A percentile compares a stretch with the other conserved stretches of the same genome.
phyloP scores from a whole-genome alignment of 2,329 filamentous ascomycete species.

The Epichloe aotearoae region DNA sequence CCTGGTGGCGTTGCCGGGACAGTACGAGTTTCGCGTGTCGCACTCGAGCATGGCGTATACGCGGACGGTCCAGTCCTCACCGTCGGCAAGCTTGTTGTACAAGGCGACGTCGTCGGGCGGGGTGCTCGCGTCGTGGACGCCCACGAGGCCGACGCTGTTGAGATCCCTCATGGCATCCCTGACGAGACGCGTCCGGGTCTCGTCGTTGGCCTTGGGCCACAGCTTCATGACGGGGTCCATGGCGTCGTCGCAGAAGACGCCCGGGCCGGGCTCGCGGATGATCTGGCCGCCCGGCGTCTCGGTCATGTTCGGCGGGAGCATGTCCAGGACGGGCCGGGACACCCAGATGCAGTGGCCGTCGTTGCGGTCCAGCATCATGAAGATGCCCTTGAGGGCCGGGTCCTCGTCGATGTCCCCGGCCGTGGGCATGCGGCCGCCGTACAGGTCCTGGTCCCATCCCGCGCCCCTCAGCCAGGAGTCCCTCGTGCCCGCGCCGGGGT shows the following conservation, averaged over 20 bases:
- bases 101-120: constrained; percentile 39
- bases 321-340: constrained; percentile 46
- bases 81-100: constrained; percentile 35
- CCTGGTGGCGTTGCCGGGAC: constrained; percentile 31
- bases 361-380: constrained; percentile 56
- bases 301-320: constrained; percentile 39
- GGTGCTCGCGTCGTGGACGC: constrained; percentile 56
- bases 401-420: constrained; percentile 44
- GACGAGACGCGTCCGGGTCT: constrained; percentile 41
- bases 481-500: constrained; percentile 37
- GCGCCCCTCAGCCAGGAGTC: constrained; percentile 52
- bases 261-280: constrained; percentile 44
- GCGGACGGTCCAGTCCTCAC: constrained; percentile 43
- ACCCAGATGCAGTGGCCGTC: constrained; percentile 62
- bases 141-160: constrained; percentile 52
- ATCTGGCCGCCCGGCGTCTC: constrained; percentile 52
- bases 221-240: constrained; percentile 46
- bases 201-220: constrained; percentile 42
- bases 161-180: constrained; percentile 47
- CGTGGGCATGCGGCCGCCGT: constrained; percentile 48
- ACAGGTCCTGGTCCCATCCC: constrained; percentile 57
- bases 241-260: constrained; percentile 63
- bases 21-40: constrained; percentile 49
- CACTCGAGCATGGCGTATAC: constrained; percentile 61
- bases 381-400: constrained; percentile 37